Evolutionary conservation across 768 basidiomycete genomes (phyloP), one percentile per base, ranked within the genome.

Genomic region (Pleurotus pulmonarius): DNA sequence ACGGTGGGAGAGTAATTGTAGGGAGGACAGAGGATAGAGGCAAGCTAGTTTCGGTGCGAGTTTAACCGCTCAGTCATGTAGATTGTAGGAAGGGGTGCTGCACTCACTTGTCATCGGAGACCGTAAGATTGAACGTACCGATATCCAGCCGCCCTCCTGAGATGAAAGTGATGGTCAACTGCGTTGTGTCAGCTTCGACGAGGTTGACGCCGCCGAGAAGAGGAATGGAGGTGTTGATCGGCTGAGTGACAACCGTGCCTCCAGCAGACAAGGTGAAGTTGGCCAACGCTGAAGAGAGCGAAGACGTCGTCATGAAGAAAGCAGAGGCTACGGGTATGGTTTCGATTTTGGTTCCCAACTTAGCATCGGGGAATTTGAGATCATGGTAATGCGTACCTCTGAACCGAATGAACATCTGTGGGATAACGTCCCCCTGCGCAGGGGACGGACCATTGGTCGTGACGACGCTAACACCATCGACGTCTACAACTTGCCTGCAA

Each of bases 321-420:
- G 70, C 65, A 7, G 74, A 77, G n/a, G 77, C 81, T 81, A 60
- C 43, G 29, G 29, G 11, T 11, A 11, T 34, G 3, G 29, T 34
- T 34, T 34, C 11, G 9, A 34, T 34, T 34, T 34, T 34, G 29
- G 9, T 34, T 34, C 9, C 8, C 3, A 34, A 9, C 29, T 8
- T 8, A 34, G 29, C 11, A 29, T 29, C 29, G 29, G 29, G 29
- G 9, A 34, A 11, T 34, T 34, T 47, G 22, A 16, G 22, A n/a
- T 29, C 22, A 38, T n/a, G 4, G 22, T n/a, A 18, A 1, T 26
- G 59, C 69, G 54, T 60, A 82, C 83, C 83, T 71, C 72, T 73
- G 67, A 84, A 82, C 29, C 69, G 71, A 55, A 86, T 64, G 62
- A 84, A 85, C 70, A 85, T 71, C 57, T 85, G 84, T 1, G 83